Evolutionary conservation across 371 early-diverging fungal species (phyloP).

Genomic region (Rhizomucor pusillus): DNA sequence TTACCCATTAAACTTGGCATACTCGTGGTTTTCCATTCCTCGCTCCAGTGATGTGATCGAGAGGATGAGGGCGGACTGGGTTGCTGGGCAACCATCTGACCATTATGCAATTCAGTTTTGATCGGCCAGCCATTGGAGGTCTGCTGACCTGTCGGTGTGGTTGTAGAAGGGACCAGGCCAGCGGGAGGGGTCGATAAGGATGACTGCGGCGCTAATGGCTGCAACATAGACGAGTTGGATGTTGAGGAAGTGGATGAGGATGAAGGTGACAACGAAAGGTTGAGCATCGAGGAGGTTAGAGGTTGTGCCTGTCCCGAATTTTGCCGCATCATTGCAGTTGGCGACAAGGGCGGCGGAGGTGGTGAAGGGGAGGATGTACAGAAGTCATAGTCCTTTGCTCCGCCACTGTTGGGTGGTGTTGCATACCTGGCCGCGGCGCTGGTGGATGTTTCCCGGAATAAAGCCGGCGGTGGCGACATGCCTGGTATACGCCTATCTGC

Average conservation of each 20-base stretch:
- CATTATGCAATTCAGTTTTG: not conserved
- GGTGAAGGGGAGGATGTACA: slow-evolving; percentile 7
- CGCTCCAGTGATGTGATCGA: slow-evolving; percentile 5
- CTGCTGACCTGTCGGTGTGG: slow-evolving; percentile 3
- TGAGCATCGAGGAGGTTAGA: slow-evolving; percentile 36
- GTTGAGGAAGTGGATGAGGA: slow-evolving; percentile 26
- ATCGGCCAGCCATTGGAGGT: not conserved
- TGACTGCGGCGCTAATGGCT: slow-evolving; percentile 13
- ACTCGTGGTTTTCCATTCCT: slow-evolving; percentile 23
- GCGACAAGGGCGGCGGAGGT: slow-evolving; percentile 14
- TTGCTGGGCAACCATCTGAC: not conserved
- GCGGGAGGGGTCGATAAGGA: slow-evolving; percentile 26
- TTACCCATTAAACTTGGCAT: slow-evolving; percentile 49
- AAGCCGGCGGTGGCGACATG: slow-evolving; percentile 10
- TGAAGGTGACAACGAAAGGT: slow-evolving; percentile 36
- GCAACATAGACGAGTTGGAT: slow-evolving; percentile 12
- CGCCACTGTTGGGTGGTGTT: slow-evolving; percentile 13
- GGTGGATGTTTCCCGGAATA: slow-evolving; percentile 4
- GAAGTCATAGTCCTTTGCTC: not conserved
- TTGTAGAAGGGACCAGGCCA: too few relatives aligned
- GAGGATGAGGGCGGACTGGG: slow-evolving; percentile 11
- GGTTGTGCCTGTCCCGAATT: slow-evolving; percentile 12
- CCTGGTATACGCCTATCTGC: not conserved
- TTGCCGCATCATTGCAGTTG: slow-evolving; percentile 23
- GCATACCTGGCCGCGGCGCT: slow-evolving; percentile 4